phyloP scores from a whole-genome alignment of 345 rosid genomes.

The Mangifera indica region DNA sequence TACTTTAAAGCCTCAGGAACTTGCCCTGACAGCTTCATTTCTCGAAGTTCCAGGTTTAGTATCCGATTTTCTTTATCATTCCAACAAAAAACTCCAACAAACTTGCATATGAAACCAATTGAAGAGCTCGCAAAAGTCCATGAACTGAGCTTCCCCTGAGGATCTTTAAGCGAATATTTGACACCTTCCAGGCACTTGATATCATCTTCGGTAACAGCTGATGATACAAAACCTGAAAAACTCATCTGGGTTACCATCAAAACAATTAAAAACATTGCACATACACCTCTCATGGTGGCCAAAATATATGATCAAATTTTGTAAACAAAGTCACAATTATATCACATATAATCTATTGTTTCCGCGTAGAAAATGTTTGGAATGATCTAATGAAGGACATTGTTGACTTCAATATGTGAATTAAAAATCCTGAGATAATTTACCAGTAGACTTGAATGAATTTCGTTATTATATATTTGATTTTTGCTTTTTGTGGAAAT shows the following conservation, averaged over 20 bases:
- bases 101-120: conserved; percentile 56
- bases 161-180: conserved; percentile 41
- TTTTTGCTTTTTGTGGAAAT: not conserved
- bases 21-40: conserved; percentile 58
- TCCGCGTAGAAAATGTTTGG: not conserved
- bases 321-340: not conserved
- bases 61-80: conserved; percentile 72
- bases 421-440: not conserved
- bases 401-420: conserved; percentile 7
- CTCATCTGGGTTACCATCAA: not conserved
- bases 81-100: conserved; percentile 91
- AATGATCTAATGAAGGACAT: not conserved
- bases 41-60: conserved; percentile 48
- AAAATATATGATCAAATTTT: not conserved
- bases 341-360: not conserved
- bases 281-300: not conserved
- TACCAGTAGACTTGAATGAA: not conserved
- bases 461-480: not conserved
- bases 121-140: conserved; percentile 67
- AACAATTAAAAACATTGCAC: not conserved
- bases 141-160: conserved; percentile 41
- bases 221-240: conserved; percentile 6
- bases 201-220: conserved; percentile 60
- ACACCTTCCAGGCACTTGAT: conserved; percentile 67
- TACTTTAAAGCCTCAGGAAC: conserved; percentile 60